phyloP scores from a whole-genome alignment of 495 filamentous ascomycete species.

The Talaromyces ruber region DNA sequence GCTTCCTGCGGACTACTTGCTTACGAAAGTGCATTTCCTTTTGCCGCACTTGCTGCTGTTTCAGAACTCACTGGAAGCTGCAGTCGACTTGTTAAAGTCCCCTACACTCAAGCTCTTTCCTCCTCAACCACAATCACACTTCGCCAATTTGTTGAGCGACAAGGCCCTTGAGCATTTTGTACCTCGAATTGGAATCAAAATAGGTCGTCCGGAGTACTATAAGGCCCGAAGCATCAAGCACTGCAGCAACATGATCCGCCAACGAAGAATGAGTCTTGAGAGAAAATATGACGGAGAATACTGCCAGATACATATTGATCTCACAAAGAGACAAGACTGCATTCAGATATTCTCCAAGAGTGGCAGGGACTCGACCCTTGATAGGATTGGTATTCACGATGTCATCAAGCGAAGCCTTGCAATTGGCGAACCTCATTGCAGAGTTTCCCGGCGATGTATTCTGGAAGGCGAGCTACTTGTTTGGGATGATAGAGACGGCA shows the following conservation, averaged over 20 bases:
- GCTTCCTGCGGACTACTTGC: constrained; percentile 34
- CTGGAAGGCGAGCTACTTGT: constrained; percentile 78
- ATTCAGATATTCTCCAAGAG: constrained; percentile 87
- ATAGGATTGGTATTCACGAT: constrained; percentile 52
- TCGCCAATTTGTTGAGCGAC: constrained; percentile 21
- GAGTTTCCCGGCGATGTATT: constrained; percentile 55
- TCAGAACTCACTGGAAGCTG: constrained; percentile 51
- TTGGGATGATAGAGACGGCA: constrained; percentile 53
- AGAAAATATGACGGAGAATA: constrained; percentile 85
- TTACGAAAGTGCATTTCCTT: constrained; percentile 45
- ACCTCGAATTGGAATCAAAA: constrained; percentile 61
- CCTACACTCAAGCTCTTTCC: constrained; percentile 32
- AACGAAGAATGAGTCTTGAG: constrained; percentile 60
- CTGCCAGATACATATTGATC: constrained; percentile 77
- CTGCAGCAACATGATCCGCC: constrained; percentile 53
- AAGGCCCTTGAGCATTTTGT: constrained; percentile 43
- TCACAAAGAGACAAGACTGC: constrained; percentile 40
- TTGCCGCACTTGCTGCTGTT: constrained; percentile 58
- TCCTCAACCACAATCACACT: constrained; percentile 24
- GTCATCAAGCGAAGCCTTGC: constrained; percentile 43
- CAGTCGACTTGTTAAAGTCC: constrained; percentile 35
- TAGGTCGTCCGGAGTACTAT: constrained; percentile 61
- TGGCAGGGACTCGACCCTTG: constrained; percentile 75
- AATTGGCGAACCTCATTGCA: constrained; percentile 47
- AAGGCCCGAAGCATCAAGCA: constrained; percentile 74